These are phyloP conservation scores for Psidium guajava DNA, from an alignment of 345 rosid genomes.

Conservation along the genomic window DNA sequence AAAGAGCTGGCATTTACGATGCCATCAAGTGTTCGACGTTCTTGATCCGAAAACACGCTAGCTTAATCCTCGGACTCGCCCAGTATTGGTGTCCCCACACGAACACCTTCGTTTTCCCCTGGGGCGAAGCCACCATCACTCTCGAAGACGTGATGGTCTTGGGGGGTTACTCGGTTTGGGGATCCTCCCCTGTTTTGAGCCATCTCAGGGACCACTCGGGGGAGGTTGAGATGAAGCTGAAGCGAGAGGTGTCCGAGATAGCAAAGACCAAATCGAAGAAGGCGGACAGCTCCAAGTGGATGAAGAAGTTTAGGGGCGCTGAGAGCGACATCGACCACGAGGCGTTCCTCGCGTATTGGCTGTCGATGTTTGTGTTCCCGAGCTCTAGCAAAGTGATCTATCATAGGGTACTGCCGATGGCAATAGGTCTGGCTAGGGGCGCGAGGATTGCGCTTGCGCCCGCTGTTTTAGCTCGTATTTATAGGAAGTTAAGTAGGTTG, in stretches of 20 bases:
- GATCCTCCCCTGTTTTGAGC: constrained; percentile 18
- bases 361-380: constrained; percentile 20
- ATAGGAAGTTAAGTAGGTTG: constrained; percentile 16
- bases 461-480: constrained; percentile 26
- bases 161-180: constrained; percentile 34
- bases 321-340: constrained; percentile 27
- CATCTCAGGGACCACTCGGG: constrained; percentile 2
- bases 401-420: constrained; percentile 4
- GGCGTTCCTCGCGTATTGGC: constrained; percentile 31
- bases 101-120: constrained; percentile 31
- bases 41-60: constrained; percentile 1
- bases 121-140: constrained; percentile 47
- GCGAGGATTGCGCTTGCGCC: constrained; percentile 35
- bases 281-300: neutral
- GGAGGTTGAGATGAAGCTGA: constrained; percentile 3
- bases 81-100: constrained; percentile 41
- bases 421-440: constrained; percentile 25
- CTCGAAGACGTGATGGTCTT: constrained; percentile 33
- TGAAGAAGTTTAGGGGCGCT: constrained; percentile 9
- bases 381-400: neutral
- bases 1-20: constrained; percentile 27
- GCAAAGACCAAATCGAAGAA: neutral
- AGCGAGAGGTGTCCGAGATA: neutral
- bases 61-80: constrained; percentile 22
- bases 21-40: constrained; percentile 27